Evolutionary conservation across 2,329 filamentous ascomycete species (phyloP), one percentile per base, ranked within the genome.

Genomic region (Exophiala sp.): DNA sequence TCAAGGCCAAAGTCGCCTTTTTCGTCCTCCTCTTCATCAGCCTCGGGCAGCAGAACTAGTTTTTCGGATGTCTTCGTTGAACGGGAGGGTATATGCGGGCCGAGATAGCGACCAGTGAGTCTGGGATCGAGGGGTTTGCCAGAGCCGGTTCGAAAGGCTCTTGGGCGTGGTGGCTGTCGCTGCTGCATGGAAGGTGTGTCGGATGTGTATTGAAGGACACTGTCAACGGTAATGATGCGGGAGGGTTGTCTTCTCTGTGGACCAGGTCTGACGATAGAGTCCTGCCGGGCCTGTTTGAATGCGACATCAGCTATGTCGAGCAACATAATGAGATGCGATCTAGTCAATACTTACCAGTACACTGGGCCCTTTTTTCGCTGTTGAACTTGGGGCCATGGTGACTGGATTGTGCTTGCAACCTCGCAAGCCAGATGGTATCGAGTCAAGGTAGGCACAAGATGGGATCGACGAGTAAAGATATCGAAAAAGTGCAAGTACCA

Each of bases 21-120:
- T 50, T 81, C 78, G 12, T 72, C 71, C 10, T 70, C 70, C 21
- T 81, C 80, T 44, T 78, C 75, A 3, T 78, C 78, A 1, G 91
- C 87, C 67, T 96, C 92, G 1, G 94, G 94, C 11, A 99, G 79
- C 34, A 97, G 77, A 0, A 99, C 94, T n/a, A 99, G 78, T 73
- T 97, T 97, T 75, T 97, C 90, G 70, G 89, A 96, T 60, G 95
- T 87, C 71, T 97, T 96, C 24, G 90, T 95, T 35, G 91, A 95
- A 49, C 94, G 83, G 5, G 89, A 87, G 0, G 92, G 94, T 62
- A 96, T 77, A 60, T 83, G 78, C 50, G 80, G 75, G 47, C 79
- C 78, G 1, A 78, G 73, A 43, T 82, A 69, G 73, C 81, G 77
- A 9, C 81, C 79, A 40, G 78, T 77, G 39, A 83, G 74, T 58